These are phyloP conservation scores for Phaseolus lunatus DNA, from an alignment of 306 rosid genomes.

Conservation along the genomic window DNA sequence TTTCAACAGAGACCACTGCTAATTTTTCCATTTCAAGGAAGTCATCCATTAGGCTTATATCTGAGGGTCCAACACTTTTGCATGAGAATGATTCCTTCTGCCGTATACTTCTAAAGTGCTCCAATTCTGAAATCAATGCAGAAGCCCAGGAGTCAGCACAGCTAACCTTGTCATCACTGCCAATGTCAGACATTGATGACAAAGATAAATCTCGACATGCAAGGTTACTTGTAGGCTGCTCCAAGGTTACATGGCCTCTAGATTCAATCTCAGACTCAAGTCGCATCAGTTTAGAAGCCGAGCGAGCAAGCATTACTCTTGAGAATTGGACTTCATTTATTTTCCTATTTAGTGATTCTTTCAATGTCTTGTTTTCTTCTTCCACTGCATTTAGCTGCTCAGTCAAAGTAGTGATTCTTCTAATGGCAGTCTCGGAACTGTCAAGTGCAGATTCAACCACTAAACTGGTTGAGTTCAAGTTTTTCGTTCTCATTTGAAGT, in stretches of 20 bases:
- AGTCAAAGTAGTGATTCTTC: slow-evolving; percentile 53
- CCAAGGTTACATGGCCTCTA: slow-evolving; percentile 52
- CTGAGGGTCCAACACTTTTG: slow-evolving; percentile 63
- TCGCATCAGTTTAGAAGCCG: slow-evolving; percentile 65
- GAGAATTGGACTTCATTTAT: slow-evolving; percentile 73
- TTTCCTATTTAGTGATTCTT: slow-evolving; percentile 63
- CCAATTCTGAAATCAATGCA: slow-evolving; percentile 77
- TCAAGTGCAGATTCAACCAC: slow-evolving; percentile 54
- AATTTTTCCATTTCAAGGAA: slow-evolving; percentile 92
- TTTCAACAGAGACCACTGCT: slow-evolving; percentile 74
- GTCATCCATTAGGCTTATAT: slow-evolving; percentile 84
- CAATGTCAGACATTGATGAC: slow-evolving; percentile 68
- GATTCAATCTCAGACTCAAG: slow-evolving; percentile 54
- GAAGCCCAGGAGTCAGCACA: slow-evolving; percentile 80
- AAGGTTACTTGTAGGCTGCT: slow-evolving; percentile 53
- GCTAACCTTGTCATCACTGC: slow-evolving; percentile 77
- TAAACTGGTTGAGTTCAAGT: slow-evolving; percentile 52
- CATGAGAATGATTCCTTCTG: slow-evolving; percentile 55
- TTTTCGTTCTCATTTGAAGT: slow-evolving; percentile 58
- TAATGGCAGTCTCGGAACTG: slow-evolving; percentile 52
- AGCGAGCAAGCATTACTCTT: slow-evolving; percentile 62
- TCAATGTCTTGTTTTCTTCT: slow-evolving; percentile 73
- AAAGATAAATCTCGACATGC: slow-evolving; percentile 57
- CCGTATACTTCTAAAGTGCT: slow-evolving; percentile 65
- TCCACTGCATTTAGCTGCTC: slow-evolving; percentile 68